A percentile compares a stretch with the other conserved stretches of the same genome.
Conservation (phyloP, 2,329 filamentous ascomycete species). For the Microthyrium microscopicum region DNA sequence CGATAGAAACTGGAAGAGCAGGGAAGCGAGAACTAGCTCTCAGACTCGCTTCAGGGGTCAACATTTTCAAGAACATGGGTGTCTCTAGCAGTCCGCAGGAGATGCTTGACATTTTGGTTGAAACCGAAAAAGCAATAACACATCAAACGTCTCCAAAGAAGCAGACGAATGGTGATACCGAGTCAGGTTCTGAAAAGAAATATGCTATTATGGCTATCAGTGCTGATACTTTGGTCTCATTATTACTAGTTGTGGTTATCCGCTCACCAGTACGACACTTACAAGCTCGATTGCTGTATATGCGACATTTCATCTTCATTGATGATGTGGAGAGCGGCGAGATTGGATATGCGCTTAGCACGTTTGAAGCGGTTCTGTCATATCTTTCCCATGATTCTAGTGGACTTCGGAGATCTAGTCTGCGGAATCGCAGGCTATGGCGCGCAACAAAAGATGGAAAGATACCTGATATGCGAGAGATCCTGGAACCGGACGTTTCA, state of each 20-base stretch:
- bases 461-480: constrained; percentile 53
- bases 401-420: constrained; percentile 67
- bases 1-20: constrained; percentile 58
- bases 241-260: constrained; percentile 84
- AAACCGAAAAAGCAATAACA: constrained; percentile 33
- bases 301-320: constrained; percentile 93
- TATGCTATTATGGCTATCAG: constrained; percentile 49
- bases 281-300: constrained; percentile 80
- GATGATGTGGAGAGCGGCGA: constrained; percentile 95
- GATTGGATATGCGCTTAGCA: constrained; percentile 89
- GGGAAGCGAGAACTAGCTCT: constrained; percentile 70
- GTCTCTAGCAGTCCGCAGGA: constrained; percentile 67
- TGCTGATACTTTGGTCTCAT: constrained; percentile 81
- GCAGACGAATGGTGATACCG: constrained; percentile 5
- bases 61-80: constrained; percentile 76
- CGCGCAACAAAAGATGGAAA: constrained; percentile 67
- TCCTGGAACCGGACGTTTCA: constrained; percentile 53
- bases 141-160: not conserved
- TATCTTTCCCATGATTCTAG: constrained; percentile 75
- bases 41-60: constrained; percentile 61
- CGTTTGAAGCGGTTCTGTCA: constrained; percentile 81
- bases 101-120: constrained; percentile 68
- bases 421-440: constrained; percentile 75
- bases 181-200: constrained; percentile 30
- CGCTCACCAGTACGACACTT: constrained; percentile 74